phyloP scores from a whole-genome alignment of 495 filamentous ascomycete species.

The Penicillium fimorum region DNA sequence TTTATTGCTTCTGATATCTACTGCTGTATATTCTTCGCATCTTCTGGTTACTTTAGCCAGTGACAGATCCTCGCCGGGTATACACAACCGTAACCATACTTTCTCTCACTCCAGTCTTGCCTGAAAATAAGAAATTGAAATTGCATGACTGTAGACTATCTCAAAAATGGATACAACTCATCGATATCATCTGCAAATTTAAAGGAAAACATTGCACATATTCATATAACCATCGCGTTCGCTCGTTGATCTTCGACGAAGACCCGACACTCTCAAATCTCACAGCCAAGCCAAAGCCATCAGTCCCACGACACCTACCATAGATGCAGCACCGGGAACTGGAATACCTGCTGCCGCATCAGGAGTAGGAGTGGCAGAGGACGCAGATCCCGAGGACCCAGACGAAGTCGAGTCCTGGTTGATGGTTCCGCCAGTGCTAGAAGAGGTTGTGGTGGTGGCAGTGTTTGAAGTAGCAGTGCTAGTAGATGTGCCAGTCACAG shows the following conservation, averaged over 20 bases:
- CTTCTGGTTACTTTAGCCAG: background rate
- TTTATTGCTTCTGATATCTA: background rate
- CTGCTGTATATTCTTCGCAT: background rate
- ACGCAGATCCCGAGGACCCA: conserved; percentile 3
- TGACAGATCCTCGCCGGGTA: background rate
- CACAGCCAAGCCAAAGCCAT: conserved; percentile 31
- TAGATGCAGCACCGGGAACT: conserved; percentile 15
- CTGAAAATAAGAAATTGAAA: background rate
- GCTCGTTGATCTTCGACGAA: background rate
- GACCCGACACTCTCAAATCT: background rate
- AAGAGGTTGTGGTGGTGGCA: conserved; percentile 9
- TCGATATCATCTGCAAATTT: conserved; percentile 1
- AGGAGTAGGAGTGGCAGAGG: conserved; percentile 16
- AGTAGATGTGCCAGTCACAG: conserved; percentile 12
- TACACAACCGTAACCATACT: background rate
- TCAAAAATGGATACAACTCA: background rate
- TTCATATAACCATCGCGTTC: conserved; percentile 3
- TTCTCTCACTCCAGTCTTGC: background rate
- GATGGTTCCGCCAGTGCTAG: conserved; percentile 2
- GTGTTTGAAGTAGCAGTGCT: conserved; percentile 7
- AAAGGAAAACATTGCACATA: conserved; percentile 11
- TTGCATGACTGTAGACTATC: background rate
- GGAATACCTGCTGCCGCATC: conserved; percentile 21
- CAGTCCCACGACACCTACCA: conserved; percentile 27
- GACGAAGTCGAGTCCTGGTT: conserved; percentile 8